A percentile compares a stretch with the other conserved stretches of the same genome.
Evolutionary conservation across 805 yeast genomes (phyloP).

Genomic region (Groenewaldozyma tartarivorans): DNA sequence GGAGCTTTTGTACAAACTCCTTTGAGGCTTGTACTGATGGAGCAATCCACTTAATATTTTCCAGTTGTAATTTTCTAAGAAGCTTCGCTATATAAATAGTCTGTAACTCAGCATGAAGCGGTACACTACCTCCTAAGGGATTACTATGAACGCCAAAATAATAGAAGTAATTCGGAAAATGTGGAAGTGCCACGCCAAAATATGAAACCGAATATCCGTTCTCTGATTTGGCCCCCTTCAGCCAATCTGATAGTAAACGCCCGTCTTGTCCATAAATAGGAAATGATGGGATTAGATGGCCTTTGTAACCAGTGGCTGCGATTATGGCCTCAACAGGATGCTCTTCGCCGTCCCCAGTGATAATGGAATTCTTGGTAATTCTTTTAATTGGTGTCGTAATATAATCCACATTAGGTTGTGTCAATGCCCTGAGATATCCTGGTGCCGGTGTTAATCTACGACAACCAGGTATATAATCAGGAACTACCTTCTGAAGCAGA

Average conservation of each 20-base stretch:
- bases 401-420: constrained; percentile 16
- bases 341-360: constrained; percentile 9
- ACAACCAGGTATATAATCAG: constrained; percentile 17
- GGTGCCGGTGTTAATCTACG: constrained; percentile 19
- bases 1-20: constrained; percentile 1
- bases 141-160: constrained; percentile 9
- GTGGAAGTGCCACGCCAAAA: constrained; percentile 13
- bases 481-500: constrained; percentile 11
- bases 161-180: constrained; percentile 16
- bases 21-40: constrained; percentile 3
- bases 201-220: constrained; percentile 6
- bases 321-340: constrained; percentile 9
- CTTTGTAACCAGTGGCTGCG: constrained; percentile 13
- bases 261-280: constrained; percentile 10
- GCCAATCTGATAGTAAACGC: constrained; percentile 5
- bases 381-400: constrained; percentile 10
- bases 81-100: constrained; percentile 5
- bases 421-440: constrained; percentile 16
- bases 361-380: constrained; percentile 13
- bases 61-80: constrained; percentile 6
- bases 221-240: constrained; percentile 7
- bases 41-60: constrained; percentile 5
- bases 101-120: constrained; percentile 4
- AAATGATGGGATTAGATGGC: constrained; percentile 6
- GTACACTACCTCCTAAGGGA: constrained; percentile 7